Evolutionary conservation across 371 early-diverging fungal species (phyloP).

Genomic region (Encephalitozoon romaleae): DNA sequence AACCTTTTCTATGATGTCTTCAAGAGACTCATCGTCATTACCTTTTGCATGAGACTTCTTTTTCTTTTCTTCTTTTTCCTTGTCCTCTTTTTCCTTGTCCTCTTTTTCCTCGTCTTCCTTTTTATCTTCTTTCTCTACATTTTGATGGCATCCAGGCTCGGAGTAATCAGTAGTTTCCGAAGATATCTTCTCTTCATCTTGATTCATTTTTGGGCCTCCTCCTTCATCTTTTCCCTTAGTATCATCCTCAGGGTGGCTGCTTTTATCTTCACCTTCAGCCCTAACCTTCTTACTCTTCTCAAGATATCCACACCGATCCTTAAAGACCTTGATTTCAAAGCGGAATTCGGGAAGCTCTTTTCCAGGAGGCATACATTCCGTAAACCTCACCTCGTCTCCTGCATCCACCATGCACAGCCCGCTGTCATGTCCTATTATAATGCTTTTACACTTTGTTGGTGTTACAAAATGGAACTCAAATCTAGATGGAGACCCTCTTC

Average conservation of each 20-base stretch:
- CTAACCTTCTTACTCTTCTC: not conserved
- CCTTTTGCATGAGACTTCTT: not conserved
- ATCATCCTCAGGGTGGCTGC: not conserved
- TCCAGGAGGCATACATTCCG: not conserved
- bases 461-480: not conserved
- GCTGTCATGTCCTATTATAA: not conserved
- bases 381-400: not conserved
- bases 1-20: not conserved
- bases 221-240: not conserved
- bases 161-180: not conserved
- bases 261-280: too few species aligned
- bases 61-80: constrained; percentile 6
- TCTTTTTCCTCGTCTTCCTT: not conserved
- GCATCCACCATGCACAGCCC: not conserved
- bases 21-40: not conserved
- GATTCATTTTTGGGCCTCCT: too few species aligned
- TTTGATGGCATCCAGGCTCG: not conserved
- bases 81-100: not conserved
- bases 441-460: not conserved
- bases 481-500: not conserved
- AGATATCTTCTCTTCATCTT: not conserved
- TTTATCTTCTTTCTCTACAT: not conserved
- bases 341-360: not conserved
- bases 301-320: not conserved
- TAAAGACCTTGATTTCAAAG: not conserved